These are phyloP conservation scores for Pichia kudriavzevii DNA, from an alignment of 1,139 yeast genomes.

Conservation along the genomic window DNA sequence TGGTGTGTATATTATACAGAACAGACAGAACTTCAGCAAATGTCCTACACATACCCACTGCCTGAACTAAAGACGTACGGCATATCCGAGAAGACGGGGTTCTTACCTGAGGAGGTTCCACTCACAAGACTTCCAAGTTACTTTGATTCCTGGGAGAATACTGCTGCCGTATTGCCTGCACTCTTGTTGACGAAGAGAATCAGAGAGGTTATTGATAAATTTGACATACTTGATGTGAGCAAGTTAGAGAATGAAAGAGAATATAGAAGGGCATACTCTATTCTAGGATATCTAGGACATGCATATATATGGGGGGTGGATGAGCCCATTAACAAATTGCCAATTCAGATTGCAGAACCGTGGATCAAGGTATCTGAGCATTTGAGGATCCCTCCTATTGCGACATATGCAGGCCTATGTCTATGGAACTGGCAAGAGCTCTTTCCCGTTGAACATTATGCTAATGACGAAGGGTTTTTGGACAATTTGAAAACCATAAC, in stretches of 20 bases:
- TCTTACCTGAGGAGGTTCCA: conserved; percentile 67
- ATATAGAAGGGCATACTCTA: conserved; percentile 70
- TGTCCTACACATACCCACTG: conserved; percentile 25
- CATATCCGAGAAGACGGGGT: conserved; percentile 64
- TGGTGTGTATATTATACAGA: no score
- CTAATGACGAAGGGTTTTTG: conserved; percentile 36
- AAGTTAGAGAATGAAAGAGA: conserved; percentile 40
- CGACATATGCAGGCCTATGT: conserved; percentile 80
- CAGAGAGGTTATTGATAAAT: conserved; percentile 48
- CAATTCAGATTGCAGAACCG: conserved; percentile 64
- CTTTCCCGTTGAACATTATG: conserved; percentile 34
- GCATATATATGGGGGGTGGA: conserved; percentile 81
- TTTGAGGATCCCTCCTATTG: conserved; percentile 75
- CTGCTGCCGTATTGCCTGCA: conserved; percentile 63
- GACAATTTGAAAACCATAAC: conserved; percentile 70
- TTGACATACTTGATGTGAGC: conserved; percentile 47
- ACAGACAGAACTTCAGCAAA: conserved; percentile 2
- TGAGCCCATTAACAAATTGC: conserved; percentile 59
- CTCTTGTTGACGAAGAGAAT: conserved; percentile 59
- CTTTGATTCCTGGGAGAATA: conserved; percentile 71
- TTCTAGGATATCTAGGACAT: conserved; percentile 73
- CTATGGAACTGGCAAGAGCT: conserved; percentile 80
- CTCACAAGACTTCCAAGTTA: conserved; percentile 48
- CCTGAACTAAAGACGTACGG: conserved; percentile 58
- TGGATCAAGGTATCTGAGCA: conserved; percentile 49